phyloP scores from a whole-genome alignment of 164 flowering plant genomes.

The Aristolochia californica region DNA sequence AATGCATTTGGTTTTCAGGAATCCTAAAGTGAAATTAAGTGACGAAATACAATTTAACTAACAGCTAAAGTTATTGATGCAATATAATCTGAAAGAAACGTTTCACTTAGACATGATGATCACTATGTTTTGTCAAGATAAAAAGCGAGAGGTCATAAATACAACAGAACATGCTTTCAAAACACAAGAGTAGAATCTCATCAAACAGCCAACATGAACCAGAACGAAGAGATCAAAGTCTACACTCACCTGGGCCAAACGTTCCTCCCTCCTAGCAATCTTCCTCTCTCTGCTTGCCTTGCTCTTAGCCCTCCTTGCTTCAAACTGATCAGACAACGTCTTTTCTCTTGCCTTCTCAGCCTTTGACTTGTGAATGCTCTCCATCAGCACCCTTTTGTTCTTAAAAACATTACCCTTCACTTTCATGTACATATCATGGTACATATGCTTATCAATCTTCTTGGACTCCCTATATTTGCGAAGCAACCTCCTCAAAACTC shows the following conservation, averaged over 20 bases:
- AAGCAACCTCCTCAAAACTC: constrained; percentile 28
- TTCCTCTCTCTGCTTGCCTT: constrained; percentile 45
- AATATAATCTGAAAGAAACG: too few species aligned
- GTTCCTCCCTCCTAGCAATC: constrained; percentile 40
- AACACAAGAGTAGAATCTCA: too few species aligned
- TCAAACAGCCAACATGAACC: neutral
- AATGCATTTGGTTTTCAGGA: too few species aligned
- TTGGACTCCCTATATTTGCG: constrained; percentile 41
- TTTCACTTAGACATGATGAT: too few species aligned
- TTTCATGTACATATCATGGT: constrained; percentile 44
- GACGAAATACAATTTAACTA: too few species aligned
- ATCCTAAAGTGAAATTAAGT: too few species aligned
- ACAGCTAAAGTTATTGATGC: too few species aligned
- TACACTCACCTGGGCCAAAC: constrained; percentile 31
- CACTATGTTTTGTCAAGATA: too few species aligned
- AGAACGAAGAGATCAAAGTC: too few species aligned
- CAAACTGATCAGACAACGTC: constrained; percentile 38
- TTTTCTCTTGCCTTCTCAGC: constrained; percentile 47
- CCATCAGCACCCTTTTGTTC: constrained; percentile 50
- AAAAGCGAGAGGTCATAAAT: too few species aligned
- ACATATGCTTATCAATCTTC: constrained; percentile 49
- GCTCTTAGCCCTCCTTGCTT: constrained; percentile 42
- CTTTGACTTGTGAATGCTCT: constrained; percentile 40
- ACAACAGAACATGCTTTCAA: too few species aligned
- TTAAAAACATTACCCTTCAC: constrained; percentile 48